These are phyloP conservation scores for Eucalyptus albens DNA, from an alignment of 345 rosid genomes.

Conservation along the genomic window DNA sequence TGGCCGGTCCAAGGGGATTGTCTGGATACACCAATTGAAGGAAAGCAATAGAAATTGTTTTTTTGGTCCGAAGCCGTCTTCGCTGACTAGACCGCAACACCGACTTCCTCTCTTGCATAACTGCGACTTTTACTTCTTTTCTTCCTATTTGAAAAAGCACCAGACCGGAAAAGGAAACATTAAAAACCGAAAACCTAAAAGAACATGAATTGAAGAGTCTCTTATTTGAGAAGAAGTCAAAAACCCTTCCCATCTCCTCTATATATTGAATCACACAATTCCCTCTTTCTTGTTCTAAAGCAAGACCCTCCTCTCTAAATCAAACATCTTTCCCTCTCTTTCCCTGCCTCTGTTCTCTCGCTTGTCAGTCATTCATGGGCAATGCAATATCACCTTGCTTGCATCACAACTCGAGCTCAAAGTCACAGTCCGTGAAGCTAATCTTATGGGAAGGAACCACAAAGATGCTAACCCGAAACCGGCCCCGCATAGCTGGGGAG, in stretches of 20 bases:
- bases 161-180: not conserved
- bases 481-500: constrained; percentile 14
- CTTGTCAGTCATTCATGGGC: constrained; percentile 12
- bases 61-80: not conserved
- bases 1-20: not conserved
- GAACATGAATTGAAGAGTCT: not conserved
- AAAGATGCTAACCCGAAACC: not conserved
- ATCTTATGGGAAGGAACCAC: constrained; percentile 25
- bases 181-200: not conserved
- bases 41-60: not conserved
- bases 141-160: not conserved
- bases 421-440: constrained; percentile 4
- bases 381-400: constrained; percentile 19
- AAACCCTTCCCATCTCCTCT: not conserved
- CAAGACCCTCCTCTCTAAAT: not conserved
- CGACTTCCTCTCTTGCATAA: not conserved
- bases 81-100: not conserved
- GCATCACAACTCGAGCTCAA: not conserved
- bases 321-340: not conserved
- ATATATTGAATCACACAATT: not conserved
- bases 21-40: not conserved
- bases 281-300: not conserved
- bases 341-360: not conserved
- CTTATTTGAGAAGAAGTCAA: not conserved
- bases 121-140: not conserved